Evolutionary conservation across 495 filamentous ascomycete genomes (phyloP), one percentile per base, ranked within the genome.

Genomic region (Bacidia gigantensis): DNA sequence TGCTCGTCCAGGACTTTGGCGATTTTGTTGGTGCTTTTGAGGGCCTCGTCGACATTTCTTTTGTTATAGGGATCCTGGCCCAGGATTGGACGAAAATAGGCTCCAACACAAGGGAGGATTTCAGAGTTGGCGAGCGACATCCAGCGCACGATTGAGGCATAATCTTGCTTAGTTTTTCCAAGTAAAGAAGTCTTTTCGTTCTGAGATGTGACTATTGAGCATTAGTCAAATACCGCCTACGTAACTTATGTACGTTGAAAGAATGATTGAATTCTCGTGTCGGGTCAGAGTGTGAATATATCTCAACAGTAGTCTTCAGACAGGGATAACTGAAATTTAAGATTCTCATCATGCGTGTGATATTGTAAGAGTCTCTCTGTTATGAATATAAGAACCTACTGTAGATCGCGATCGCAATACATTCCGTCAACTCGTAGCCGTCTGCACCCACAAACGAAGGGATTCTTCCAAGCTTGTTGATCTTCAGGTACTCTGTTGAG

Each of bases 101-200:
- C 73, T 69, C 77, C 86, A 51, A 97, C 70, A 56, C 70, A 62
- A 54, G 82, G 70, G 56, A 95, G 78, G 58, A 95, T 64, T 72
- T 97, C 93, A 56, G 70, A 56, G 78, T 95, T 95, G 77, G 80
- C 80, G 70, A 80, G 94, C 43, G 89, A 95, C 83, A 94, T 82
- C 89, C 89, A 96, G 64, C 82, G 83, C 66, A 99, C 76, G 73
- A 99, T 97, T 59, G 90, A 89, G 62, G 92, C 92, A 70, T 90
- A 90, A 78, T 99, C 92, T 74, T 97, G 89, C 83, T 99, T 99
- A 72, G 89, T 97, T 81, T 96, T 96, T 64, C 92, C 92, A 56
- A 99, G 78, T 48, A 99, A 86, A 58, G 88, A 89, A 58, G 93
- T 99, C 81, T 96, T 97, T 82, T 97, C 92, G 70, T 99, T 97